Evolutionary conservation across 2,329 filamentous ascomycete species (phyloP).

Genomic region (Talaromyces sp.): DNA sequence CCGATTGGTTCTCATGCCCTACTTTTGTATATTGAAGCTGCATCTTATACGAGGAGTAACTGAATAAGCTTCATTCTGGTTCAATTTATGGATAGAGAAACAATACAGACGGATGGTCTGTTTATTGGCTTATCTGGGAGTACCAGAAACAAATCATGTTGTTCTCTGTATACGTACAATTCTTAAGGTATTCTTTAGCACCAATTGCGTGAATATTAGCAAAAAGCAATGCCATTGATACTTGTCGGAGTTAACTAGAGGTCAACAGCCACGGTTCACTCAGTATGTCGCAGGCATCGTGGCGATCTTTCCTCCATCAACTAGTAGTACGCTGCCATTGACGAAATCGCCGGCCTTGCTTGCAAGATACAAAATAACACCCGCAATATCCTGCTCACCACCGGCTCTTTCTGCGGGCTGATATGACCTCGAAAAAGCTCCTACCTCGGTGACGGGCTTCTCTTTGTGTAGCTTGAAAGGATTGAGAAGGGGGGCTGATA

Average conservation of each 20-base stretch:
- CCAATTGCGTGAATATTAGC: neutral
- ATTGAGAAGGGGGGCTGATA: neutral
- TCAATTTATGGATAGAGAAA: neutral
- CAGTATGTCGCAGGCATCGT: neutral
- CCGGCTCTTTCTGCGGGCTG: neutral
- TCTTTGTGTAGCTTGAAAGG: neutral
- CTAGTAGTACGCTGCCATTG: neutral
- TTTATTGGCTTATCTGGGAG: neutral
- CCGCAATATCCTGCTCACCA: neutral
- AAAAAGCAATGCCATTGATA: neutral
- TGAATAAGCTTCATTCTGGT: neutral
- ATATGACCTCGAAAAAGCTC: neutral
- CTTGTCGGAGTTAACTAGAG: neutral
- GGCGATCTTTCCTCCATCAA: neutral
- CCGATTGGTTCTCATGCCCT: neutral
- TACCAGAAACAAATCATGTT: neutral
- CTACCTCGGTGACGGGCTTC: neutral
- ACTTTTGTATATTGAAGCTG: neutral
- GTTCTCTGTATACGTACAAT: neutral
- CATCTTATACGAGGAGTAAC: neutral
- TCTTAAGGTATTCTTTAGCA: neutral
- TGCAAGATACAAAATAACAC: neutral
- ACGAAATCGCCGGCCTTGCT: neutral
- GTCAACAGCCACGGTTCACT: neutral
- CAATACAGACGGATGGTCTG: neutral